Base-by-base conservation (phyloP, 2,329 filamentous ascomycete species). In the Exophiala sp. region DNA sequence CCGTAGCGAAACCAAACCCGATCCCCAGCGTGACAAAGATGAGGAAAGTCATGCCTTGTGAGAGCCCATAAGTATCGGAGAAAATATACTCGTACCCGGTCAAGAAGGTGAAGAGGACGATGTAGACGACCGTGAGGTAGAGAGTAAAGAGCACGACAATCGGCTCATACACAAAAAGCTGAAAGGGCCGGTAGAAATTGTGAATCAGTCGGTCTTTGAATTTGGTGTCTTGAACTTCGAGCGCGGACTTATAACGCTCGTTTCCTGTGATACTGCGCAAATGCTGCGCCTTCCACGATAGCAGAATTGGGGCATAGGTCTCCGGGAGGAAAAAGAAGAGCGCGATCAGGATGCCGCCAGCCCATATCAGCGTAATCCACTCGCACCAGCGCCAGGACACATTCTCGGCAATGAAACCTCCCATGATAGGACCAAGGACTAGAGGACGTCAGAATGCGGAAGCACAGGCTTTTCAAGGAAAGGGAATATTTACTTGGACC, bases 271-370 rank as follows among this genome's bases (percentile, higher is more conserved):
- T 56, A 38, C 63, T 62, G n/a, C 64, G 55, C 40, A 69, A 72
- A 10, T 71, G 71, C 24, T 73, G 66, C 47, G 79, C 79, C 66
- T 82, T 84, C 62, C 75, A 71, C 42, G 73, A 69, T 1, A 86
- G 77, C 2, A 88, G 75, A 5, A 80, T 77, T 0, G 83, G 81
- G 0, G 76, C 77, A 65, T 85, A 85, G 0, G 83, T 84, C 64
- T 86, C 84, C 45, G 76, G 73, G 9, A 81, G 72, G 48, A 82
- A 75, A 62, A 80, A 77, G 47, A 86, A 68, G 3, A 83, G 45
- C 21, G 49, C 82, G 3, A 78, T 69, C 62, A 84, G 80, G 47
- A 87, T 78, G n/a, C 80, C 20, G 6, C 47, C 50, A 12, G 36
- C 41, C 43, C 42, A 34, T 14, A 43, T 14, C 21, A 24, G 3